phyloP scores from a whole-genome alignment of 371 early-diverging fungal species.

The Globomyces sp. region DNA sequence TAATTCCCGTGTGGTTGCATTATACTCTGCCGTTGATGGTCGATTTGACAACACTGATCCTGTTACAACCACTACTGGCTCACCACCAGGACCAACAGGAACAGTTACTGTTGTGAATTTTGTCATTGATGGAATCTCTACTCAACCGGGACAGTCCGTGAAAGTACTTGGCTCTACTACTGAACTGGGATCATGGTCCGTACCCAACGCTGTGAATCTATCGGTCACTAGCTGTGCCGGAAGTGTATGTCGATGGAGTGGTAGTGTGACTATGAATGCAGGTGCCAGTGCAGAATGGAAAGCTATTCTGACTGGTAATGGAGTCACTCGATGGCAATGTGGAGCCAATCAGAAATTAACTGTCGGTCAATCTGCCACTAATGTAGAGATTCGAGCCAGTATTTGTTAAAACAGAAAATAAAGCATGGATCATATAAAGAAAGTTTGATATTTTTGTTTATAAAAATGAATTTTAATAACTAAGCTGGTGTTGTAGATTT shows the following conservation, averaged over 20 bases:
- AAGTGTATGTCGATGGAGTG: not conserved
- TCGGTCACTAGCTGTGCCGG: not conserved
- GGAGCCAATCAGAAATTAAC: not conserved
- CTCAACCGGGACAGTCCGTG: not conserved
- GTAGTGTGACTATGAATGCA: not conserved
- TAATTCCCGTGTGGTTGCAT: conserved; percentile 9
- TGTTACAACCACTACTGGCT: not conserved
- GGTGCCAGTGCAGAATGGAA: not conserved
- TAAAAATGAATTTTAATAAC: no score
- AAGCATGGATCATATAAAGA: no score
- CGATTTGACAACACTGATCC: conserved; percentile 7
- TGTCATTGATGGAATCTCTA: not conserved
- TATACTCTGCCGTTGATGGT: conserved; percentile 9
- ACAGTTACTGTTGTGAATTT: not conserved
- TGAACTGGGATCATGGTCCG: not conserved
- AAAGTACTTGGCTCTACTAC: not conserved
- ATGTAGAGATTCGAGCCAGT: no score
- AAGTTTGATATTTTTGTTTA: no score
- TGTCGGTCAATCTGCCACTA: not conserved
- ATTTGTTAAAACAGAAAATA: no score
- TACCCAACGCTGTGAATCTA: not conserved
- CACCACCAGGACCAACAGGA: not conserved
- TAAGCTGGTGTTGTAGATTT: no score
- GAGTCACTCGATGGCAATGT: not conserved
- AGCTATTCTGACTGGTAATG: not conserved